Evolutionary conservation across 208 protist genomes (phyloP), one percentile per base, ranked within the genome.

Genomic region (Trypanosomatidae sp.): DNA sequence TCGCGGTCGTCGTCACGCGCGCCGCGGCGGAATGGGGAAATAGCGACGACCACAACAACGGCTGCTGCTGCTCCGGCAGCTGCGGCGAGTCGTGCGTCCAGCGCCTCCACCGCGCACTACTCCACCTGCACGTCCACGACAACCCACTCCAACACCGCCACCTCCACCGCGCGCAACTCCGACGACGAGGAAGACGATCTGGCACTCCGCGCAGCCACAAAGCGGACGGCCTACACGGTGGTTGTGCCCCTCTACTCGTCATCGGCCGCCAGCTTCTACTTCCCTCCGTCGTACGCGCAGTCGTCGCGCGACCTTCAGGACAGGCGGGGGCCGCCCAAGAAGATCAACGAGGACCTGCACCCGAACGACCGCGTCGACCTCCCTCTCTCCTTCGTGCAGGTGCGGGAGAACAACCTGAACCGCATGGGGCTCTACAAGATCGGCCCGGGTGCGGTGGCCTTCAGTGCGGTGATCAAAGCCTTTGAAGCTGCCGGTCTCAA

Each of bases 351-450:
- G 49, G 68, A 79, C 8, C 76, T 92, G 28, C 88, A 93, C 80
- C 82, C 84, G 5, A 70, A 82, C 67, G 91, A 96, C 68, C 79
- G 91, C 15, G 56, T 72, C n/a, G 12, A 84, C 64, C 43, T 93
- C 56, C 65, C 73, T 15, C 65, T 91, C n/a, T 74, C 77, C 36
- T 89, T 68, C 49, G 62, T 94, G 15, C 71, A 74, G n/a, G 71
- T 95, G 58, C 88, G 95, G 58, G 84, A 91, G 71, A 85, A 92
- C 44, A 96, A 96, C 73, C 77, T 94, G 13, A 92, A 93, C 47
- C 86, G 90, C 13, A 92, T 95, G 86, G 84, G 82, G 19, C 71
- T 98, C 30, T 98, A 89, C 80, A 97, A 97, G 78, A 92, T 98
- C 58, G 94, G 92, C 58, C 91, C 91, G 25, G 91, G 91, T 50